phyloP scores from a whole-genome alignment of 495 filamentous ascomycete genomes.

The Filosporella fistucella region DNA sequence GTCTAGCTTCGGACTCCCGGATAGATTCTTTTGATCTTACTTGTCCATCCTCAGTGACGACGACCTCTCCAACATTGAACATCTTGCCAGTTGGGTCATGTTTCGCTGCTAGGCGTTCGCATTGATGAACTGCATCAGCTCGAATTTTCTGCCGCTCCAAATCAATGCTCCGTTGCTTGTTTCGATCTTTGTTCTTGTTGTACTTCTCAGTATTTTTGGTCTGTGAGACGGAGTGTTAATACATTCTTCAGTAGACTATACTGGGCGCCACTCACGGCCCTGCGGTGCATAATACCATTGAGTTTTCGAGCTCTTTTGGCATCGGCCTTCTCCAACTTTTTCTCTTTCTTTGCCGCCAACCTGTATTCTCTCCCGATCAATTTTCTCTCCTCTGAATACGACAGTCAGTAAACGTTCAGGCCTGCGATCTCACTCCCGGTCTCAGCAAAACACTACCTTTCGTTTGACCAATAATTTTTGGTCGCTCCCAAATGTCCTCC shows the following conservation, averaged over 20 bases:
- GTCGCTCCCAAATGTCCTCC: no score
- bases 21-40: constrained; percentile 25
- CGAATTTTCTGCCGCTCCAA: constrained; percentile 27
- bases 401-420: background rate
- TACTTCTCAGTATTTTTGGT: constrained; percentile 33
- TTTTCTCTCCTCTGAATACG: constrained; percentile 14
- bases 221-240: no score
- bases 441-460: no score
- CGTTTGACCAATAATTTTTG: constrained; percentile 3
- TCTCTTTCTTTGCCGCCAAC: constrained; percentile 11
- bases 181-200: constrained; percentile 33
- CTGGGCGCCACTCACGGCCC: constrained; percentile 21
- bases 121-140: constrained; percentile 26
- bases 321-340: constrained; percentile 25
- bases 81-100: constrained; percentile 28
- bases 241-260: no score
- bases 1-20: constrained; percentile 5
- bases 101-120: constrained; percentile 26
- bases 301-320: constrained; percentile 32
- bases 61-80: constrained; percentile 33
- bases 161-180: constrained; percentile 26
- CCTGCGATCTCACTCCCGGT: no score
- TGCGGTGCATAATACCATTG: constrained; percentile 31
- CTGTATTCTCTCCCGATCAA: constrained; percentile 10
- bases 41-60: constrained; percentile 25